A percentile compares a stretch with the other conserved stretches of the same genome.
These are phyloP conservation scores for Fusarium dimerum DNA, from an alignment of 2,329 filamentous ascomycete species.

Conservation along the genomic window DNA sequence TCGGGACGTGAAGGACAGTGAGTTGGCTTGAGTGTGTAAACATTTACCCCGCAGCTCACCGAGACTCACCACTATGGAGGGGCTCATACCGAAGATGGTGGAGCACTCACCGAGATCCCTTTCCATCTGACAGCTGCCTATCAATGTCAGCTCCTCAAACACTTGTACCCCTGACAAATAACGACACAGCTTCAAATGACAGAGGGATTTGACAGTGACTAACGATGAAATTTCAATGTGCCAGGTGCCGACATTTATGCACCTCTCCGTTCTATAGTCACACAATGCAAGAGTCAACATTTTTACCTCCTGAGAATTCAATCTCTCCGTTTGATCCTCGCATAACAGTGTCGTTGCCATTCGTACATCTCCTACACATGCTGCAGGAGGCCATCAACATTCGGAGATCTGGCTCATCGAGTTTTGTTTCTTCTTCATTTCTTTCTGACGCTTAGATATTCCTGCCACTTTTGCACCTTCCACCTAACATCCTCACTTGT, in stretches of 20 bases:
- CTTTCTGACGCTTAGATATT: background rate
- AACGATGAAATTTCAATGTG: no score
- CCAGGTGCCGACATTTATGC: no score
- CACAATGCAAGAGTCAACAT: no score
- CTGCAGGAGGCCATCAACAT: no score
- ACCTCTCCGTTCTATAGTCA: no score
- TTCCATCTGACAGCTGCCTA: background rate
- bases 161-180: background rate
- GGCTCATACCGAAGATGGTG: background rate
- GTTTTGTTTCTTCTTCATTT: background rate
- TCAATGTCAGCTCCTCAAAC: no score
- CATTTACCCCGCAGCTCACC: conserved; percentile 32
- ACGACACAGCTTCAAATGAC: background rate
- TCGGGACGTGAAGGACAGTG: conserved; percentile 31
- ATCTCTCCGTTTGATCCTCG: no score
- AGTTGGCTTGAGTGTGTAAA: conserved; percentile 23
- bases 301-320: no score
- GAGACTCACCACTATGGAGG: conserved; percentile 13
- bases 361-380: no score
- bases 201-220: no score
- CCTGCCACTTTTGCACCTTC: background rate
- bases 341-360: no score
- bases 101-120: conserved; percentile 1
- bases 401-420: no score
- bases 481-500: background rate